Evolutionary conservation across 768 basidiomycete species (phyloP).

Genomic region (Lepiota brunneoincarnata): DNA sequence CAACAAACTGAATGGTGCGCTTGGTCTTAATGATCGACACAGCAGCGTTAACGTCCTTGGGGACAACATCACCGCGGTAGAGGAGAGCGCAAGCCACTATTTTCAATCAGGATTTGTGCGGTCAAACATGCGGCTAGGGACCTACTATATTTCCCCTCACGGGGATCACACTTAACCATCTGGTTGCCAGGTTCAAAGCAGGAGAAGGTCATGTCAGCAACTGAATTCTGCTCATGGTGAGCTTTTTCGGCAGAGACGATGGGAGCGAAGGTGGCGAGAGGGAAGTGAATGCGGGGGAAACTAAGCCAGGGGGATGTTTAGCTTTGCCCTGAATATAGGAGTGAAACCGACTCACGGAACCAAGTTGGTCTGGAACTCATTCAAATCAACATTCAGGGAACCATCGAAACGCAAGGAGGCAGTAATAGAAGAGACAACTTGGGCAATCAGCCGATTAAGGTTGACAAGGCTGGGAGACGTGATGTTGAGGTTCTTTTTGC

Average conservation of each 20-base stretch:
- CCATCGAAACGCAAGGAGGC: constrained; percentile 97
- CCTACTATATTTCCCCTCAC: constrained; percentile 97
- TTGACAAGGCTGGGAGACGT: constrained; percentile 87
- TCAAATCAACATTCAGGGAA: constrained; percentile 94
- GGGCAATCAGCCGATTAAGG: constrained; percentile 94
- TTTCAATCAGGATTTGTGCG: constrained; percentile 15
- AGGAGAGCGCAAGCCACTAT: constrained; percentile 88
- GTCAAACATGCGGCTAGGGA: constrained; percentile 14
- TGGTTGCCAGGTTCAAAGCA: constrained; percentile 98
- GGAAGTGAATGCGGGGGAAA: constrained; percentile 99
- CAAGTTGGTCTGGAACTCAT: constrained; percentile 98
- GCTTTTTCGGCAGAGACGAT: constrained; percentile 96
- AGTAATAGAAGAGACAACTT: constrained; percentile 97
- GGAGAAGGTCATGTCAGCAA: constrained; percentile 96
- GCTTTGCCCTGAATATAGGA: neutral
- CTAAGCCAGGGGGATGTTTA: constrained; percentile 34
- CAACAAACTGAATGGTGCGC: constrained; percentile 96
- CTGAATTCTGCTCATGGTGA: constrained; percentile 94
- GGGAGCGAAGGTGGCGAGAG: constrained; percentile 93
- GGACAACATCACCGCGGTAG: constrained; percentile 95
- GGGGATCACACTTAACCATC: constrained; percentile 94
- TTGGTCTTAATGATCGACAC: constrained; percentile 96
- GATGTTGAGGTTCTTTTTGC: constrained; percentile 92
- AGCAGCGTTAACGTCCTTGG: constrained; percentile 93
- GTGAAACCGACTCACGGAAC: constrained; percentile 74